These are phyloP conservation scores for Rhododendron mucronatum DNA, from an alignment of 148 eudicot species.

Conservation along the genomic window DNA sequence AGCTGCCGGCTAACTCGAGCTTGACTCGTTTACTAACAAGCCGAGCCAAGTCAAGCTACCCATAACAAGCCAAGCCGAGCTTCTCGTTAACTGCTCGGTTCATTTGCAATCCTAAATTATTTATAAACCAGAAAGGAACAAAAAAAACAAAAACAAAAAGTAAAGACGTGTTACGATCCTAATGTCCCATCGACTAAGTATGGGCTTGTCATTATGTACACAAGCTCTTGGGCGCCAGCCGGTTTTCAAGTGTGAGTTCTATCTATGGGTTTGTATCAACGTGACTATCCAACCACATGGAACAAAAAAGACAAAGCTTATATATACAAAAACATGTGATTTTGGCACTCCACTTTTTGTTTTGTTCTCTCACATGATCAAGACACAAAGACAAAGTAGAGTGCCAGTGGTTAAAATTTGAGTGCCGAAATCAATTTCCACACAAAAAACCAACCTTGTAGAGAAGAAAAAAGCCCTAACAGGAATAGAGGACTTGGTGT, in stretches of 20 bases:
- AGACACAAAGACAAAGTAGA: no score
- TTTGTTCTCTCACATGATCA: no score
- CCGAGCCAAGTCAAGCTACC: background rate
- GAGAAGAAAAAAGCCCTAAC: slow-evolving; percentile 91
- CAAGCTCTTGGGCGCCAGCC: background rate
- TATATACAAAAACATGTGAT: no score
- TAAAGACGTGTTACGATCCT: background rate
- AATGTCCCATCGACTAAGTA: background rate
- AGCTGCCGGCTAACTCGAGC: background rate
- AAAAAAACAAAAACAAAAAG: background rate
- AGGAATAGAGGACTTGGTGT: slow-evolving; percentile 44
- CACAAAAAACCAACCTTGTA: slow-evolving; percentile 52
- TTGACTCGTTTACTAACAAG: background rate
- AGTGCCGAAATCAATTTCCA: no score
- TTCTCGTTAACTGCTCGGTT: background rate
- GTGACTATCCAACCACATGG: background rate
- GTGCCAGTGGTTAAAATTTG: no score
- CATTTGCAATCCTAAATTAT: background rate
- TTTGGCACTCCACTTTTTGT: no score
- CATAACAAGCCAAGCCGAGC: background rate
- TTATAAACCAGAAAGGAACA: background rate
- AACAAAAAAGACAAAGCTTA: background rate
- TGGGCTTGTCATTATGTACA: no score
- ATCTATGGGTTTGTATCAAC: background rate
- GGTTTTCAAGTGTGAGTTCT: background rate